These are phyloP conservation scores for Suillus subalutaceus DNA, from an alignment of 768 basidiomycete species.

Conservation along the genomic window DNA sequence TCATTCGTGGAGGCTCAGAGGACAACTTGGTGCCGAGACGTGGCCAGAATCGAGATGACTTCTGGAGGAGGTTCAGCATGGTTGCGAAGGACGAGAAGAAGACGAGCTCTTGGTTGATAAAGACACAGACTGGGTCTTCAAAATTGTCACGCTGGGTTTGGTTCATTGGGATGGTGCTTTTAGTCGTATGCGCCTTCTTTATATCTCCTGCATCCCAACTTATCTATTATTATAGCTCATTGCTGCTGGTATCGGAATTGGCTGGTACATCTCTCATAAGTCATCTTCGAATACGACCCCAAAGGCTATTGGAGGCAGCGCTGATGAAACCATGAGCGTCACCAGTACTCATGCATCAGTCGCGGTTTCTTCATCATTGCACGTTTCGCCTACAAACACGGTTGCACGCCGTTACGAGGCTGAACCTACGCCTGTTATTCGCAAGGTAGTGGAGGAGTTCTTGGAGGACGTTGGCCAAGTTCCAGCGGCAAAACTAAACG, in stretches of 20 bases:
- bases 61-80: slow-evolving; percentile 87
- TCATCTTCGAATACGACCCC: slow-evolving; percentile 53
- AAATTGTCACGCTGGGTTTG: slow-evolving; percentile 70
- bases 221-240: slow-evolving; percentile 39
- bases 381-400: slow-evolving; percentile 66
- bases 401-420: slow-evolving; percentile 44
- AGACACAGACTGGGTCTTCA: slow-evolving; percentile 57
- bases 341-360: slow-evolving; percentile 22
- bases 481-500: neutral
- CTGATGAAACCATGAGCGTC: slow-evolving; percentile 40
- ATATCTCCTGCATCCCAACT: neutral
- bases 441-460: slow-evolving; percentile 8
- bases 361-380: slow-evolving; percentile 22
- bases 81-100: slow-evolving; percentile 73
- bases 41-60: slow-evolving; percentile 79
- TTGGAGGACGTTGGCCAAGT: slow-evolving; percentile 11
- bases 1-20: slow-evolving; percentile 71
- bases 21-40: slow-evolving; percentile 67
- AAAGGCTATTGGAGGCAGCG: slow-evolving; percentile 65
- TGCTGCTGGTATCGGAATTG: slow-evolving; percentile 60
- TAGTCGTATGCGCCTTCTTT: slow-evolving; percentile 46
- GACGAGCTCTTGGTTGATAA: slow-evolving; percentile 64
- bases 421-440: slow-evolving; percentile 15
- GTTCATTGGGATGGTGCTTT: slow-evolving; percentile 61
- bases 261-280: slow-evolving; percentile 60